These are phyloP conservation scores for Lactarius pseudohatsudake DNA, from an alignment of 768 basidiomycete species.

Conservation along the genomic window DNA sequence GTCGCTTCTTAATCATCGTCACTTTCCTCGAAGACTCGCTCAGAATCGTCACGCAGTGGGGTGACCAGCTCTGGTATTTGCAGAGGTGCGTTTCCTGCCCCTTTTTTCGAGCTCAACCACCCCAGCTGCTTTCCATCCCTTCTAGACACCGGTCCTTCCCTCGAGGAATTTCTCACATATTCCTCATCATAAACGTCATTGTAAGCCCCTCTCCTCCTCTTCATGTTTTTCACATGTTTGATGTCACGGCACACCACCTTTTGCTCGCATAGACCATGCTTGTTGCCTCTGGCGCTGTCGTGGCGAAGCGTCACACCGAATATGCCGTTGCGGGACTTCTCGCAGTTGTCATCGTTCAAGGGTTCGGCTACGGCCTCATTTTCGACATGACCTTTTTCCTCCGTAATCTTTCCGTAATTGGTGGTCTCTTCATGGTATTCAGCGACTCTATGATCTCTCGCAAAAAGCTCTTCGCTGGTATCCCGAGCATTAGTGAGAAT, in stretches of 20 bases:
- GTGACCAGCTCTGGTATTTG: conserved; percentile 97
- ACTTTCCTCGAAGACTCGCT: conserved; percentile 98
- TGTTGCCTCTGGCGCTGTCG: conserved; percentile 77
- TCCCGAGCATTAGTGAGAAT: conserved; percentile 87
- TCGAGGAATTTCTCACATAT: conserved; percentile 92
- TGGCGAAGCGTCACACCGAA: conserved; percentile 85
- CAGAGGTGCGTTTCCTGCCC: conserved; percentile 66
- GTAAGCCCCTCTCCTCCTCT: conserved; percentile 56
- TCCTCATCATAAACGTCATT: conserved; percentile 87
- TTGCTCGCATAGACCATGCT: conserved; percentile 73
- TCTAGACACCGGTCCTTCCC: conserved; percentile 90
- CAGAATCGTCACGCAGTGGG: conserved; percentile 91
- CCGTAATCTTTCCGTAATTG: conserved; percentile 96
- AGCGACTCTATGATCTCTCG: conserved; percentile 90
- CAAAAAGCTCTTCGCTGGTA: conserved; percentile 86
- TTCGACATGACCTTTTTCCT: conserved; percentile 99
- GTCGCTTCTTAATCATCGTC: conserved; percentile 95
- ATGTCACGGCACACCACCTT: not conserved
- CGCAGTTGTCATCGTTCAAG: conserved; percentile 89
- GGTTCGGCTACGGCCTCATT: conserved; percentile 97
- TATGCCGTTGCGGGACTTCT: conserved; percentile 88
- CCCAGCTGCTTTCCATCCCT: not conserved
- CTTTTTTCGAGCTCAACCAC: conserved; percentile 23
- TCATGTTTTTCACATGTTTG: not conserved
- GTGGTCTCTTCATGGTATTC: conserved; percentile 98